These are phyloP conservation scores for Trypanosoma melophagium DNA, from an alignment of 208 protist species.

Conservation along the genomic window DNA sequence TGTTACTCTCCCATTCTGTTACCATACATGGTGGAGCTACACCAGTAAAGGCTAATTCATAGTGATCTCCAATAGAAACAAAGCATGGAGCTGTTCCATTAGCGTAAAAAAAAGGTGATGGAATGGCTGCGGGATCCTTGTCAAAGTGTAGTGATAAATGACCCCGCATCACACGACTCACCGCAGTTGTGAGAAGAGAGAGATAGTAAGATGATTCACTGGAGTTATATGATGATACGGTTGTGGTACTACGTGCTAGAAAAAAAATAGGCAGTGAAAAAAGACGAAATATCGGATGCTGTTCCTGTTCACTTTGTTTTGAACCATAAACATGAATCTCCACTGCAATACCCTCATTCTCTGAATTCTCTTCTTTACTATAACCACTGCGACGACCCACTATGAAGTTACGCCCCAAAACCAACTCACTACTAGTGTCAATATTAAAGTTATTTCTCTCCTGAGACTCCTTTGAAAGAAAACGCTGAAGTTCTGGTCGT, in stretches of 20 bases:
- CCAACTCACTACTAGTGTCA: not conserved
- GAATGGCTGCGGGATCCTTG: conserved; percentile 16
- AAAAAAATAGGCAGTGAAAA: conserved; percentile 77
- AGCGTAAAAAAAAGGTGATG: conserved; percentile 54
- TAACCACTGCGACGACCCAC: not conserved
- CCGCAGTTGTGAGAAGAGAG: conserved; percentile 72
- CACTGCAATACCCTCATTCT: conserved; percentile 32
- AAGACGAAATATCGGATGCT: conserved; percentile 54
- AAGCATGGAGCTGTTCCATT: conserved; percentile 69
- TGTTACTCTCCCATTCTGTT: not conserved
- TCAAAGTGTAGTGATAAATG: conserved; percentile 19
- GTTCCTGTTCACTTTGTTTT: conserved; percentile 15
- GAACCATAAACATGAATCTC: conserved; percentile 58
- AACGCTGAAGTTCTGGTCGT: conserved; percentile 36
- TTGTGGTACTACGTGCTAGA: conserved; percentile 45
- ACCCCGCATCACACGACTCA: conserved; percentile 48
- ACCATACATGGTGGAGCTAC: conserved; percentile 36
- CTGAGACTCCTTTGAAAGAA: conserved; percentile 22
- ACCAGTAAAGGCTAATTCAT: conserved; percentile 57
- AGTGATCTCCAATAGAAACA: conserved; percentile 59
- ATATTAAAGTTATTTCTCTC: not conserved
- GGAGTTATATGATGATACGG: conserved; percentile 28
- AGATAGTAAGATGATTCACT: conserved; percentile 70
- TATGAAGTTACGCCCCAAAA: conserved; percentile 19
- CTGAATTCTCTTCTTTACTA: not conserved